Base-by-base conservation (phyloP, 306 rosid species). In the Mimosa pudica region DNA sequence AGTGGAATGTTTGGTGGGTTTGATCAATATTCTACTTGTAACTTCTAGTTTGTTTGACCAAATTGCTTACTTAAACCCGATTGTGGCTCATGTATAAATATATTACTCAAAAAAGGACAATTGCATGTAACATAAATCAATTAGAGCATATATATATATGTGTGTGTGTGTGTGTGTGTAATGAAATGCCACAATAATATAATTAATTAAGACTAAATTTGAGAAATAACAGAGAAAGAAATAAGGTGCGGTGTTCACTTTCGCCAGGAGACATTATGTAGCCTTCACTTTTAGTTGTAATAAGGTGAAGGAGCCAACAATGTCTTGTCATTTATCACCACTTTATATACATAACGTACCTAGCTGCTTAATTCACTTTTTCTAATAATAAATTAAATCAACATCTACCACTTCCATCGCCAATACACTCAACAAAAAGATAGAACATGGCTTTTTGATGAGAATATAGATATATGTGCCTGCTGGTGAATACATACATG, bases 211-310 rank as follows among this genome's bases (percentile, higher is more conserved):
- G 54, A 48, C 4, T 2, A 47, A 0, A 11, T 24, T 24, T 24
- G 30, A 24, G 30, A 3, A 12, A 12, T 3, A 2, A 48, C 6
- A 51, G 7, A 51, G 5, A 14, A 6, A 16, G 17, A 52, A 52
- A 4, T 14, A 52, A 6, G 24, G 2, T 54, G 17, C 16, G 58
- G 18, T 14, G 8, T 36, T 76, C 10, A 33, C 51, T 77, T 12
- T 30, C 51, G 68, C 78, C 77, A 61, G 7, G 2, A 57, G 70
- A 69, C 72, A 77, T 77, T 84, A 77, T 82, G 74, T 82, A 82
- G 84, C 72, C 78, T 79, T 80, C 71, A 75, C 88, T 81, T 82
- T 82, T 80, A 82, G 70, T 76, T 44, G 48, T 36, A 6, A 41
- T 72, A 55, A 80, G 65, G 77, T 67, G 88, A 64, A 80, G 65